phyloP scores from a whole-genome alignment of 768 basidiomycete species.

The Macrolepiota albuminosa region DNA sequence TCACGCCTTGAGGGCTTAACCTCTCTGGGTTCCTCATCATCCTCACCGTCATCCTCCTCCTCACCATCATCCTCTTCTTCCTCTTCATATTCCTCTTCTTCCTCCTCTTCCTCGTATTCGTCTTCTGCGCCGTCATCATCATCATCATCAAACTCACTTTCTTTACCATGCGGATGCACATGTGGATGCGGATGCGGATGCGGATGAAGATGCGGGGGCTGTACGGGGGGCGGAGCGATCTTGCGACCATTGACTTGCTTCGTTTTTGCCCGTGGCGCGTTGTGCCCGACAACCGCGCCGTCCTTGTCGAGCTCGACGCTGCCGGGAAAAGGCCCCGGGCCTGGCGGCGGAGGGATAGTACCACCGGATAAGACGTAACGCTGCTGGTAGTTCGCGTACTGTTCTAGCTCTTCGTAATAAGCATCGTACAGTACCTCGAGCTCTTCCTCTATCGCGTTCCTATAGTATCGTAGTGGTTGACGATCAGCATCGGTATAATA shows the following conservation, averaged over 20 bases:
- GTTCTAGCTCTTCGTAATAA: constrained; percentile 99
- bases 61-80: constrained; percentile 35
- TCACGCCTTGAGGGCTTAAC: constrained; percentile 14
- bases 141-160: constrained; percentile 67
- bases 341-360: constrained; percentile 86
- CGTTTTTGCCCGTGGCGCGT: constrained; percentile 13
- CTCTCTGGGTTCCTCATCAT: constrained; percentile 30
- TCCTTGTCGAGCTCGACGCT: constrained; percentile 95
- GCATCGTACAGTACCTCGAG: constrained; percentile 99
- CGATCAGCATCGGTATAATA: constrained; percentile 11
- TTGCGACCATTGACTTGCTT: constrained; percentile 17
- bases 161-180: constrained; percentile 58
- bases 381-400: constrained; percentile 98
- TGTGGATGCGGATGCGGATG: constrained; percentile 33
- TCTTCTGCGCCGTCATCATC: constrained; percentile 33
- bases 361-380: constrained; percentile 90
- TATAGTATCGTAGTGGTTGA: constrained; percentile 26
- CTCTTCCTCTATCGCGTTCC: constrained; percentile 98
- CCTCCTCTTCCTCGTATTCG: constrained; percentile 38
- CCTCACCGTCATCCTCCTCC: constrained; percentile 43
- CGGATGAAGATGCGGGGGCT: constrained; percentile 26
- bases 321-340: constrained; percentile 97
- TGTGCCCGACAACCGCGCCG: constrained; percentile 54
- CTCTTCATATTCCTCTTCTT: constrained; percentile 36
- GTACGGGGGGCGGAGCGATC: constrained; percentile 13